phyloP scores from a whole-genome alignment of 768 basidiomycete genomes.

The Lyophyllum decastes region DNA sequence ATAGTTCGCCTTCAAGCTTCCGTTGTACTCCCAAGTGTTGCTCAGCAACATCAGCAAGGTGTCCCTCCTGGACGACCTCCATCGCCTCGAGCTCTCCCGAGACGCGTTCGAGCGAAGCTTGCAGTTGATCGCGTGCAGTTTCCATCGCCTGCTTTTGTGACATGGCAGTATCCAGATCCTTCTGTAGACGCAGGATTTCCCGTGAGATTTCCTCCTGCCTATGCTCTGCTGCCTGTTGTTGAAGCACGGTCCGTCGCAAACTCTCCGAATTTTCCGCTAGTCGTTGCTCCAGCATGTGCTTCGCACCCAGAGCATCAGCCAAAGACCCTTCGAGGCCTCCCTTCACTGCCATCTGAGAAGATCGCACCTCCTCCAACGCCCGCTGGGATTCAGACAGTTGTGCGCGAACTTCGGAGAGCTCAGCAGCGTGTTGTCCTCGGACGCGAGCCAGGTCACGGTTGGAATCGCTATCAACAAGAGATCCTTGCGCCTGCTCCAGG shows the following conservation, averaged over 20 bases:
- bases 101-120: conserved; percentile 11
- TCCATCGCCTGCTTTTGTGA: conserved; percentile 8
- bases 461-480: conserved; percentile 22
- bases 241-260: conserved; percentile 8
- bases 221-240: conserved; percentile 7
- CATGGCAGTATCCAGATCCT: conserved; percentile 9
- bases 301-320: conserved; percentile 29
- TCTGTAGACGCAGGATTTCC: conserved; percentile 10
- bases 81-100: conserved; percentile 21
- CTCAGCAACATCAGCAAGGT: conserved; percentile 28
- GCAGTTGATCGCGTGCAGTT: conserved; percentile 18
- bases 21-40: conserved; percentile 23
- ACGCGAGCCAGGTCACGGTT: conserved; percentile 31
- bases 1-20: conserved; percentile 35
- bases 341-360: conserved; percentile 31
- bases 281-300: conserved; percentile 29
- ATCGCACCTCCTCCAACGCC: conserved; percentile 35
- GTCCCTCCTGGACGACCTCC: conserved; percentile 29
- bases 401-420: conserved; percentile 35
- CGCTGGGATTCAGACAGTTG: conserved; percentile 35
- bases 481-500: conserved; percentile 25
- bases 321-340: conserved; percentile 33
- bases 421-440: conserved; percentile 35
- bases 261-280: conserved; percentile 17
- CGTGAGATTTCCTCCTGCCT: background rate